Conservation (phyloP, 768 basidiomycete genomes). For the Boletus vinaceobasis region DNA sequence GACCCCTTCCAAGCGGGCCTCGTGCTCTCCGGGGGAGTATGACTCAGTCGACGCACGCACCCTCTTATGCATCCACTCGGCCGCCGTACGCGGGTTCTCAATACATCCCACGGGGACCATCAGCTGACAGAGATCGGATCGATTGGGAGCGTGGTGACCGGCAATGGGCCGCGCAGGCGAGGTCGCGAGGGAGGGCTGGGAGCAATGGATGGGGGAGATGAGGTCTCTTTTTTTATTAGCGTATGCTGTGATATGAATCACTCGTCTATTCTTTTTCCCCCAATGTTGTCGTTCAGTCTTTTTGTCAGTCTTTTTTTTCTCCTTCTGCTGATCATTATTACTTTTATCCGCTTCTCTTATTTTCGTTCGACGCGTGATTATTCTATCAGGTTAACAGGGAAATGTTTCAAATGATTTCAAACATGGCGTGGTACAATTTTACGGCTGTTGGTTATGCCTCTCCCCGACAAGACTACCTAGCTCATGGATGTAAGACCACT, state of each 20-base stretch:
- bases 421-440: background rate
- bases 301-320: slow-evolving; percentile 1
- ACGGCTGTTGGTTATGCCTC: background rate
- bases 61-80: slow-evolving; percentile 14
- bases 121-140: slow-evolving; percentile 47
- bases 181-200: slow-evolving; percentile 32
- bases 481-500: too few species aligned
- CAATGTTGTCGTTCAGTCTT: background rate
- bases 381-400: slow-evolving; percentile 4
- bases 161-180: slow-evolving; percentile 25
- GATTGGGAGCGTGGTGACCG: slow-evolving; percentile 48
- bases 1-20: slow-evolving; percentile 39
- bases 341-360: slow-evolving; percentile 18
- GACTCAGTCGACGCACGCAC: slow-evolving; percentile 21
- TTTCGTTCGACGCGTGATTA: slow-evolving; percentile 7
- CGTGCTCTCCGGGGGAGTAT: slow-evolving; percentile 35
- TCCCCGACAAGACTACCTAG: background rate
- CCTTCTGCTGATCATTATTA: slow-evolving; percentile 32
- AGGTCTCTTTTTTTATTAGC: slow-evolving; percentile 6
- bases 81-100: slow-evolving; percentile 29
- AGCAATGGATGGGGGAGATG: slow-evolving; percentile 37
- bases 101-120: slow-evolving; percentile 48
- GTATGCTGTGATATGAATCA: slow-evolving; percentile 10
- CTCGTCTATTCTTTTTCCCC: slow-evolving; percentile 1
- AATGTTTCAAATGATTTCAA: slow-evolving; percentile 2